These are phyloP conservation scores for Leishmania aethiopica DNA, from an alignment of 208 protist species.

Conservation along the genomic window DNA sequence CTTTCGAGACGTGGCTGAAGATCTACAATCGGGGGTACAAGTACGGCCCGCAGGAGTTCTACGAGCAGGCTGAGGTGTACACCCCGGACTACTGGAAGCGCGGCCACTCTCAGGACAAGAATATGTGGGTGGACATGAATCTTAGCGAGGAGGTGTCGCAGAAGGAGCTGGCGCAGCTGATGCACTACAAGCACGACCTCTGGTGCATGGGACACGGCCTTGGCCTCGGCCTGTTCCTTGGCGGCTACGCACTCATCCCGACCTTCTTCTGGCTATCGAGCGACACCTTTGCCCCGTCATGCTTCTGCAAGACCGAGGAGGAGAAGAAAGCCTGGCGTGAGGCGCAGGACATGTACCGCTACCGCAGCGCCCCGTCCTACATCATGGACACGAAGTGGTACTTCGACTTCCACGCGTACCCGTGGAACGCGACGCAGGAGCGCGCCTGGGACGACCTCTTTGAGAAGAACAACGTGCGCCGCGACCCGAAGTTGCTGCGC, in stretches of 20 bases:
- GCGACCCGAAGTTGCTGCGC: conserved; percentile 80
- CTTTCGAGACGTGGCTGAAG: conserved; percentile 75
- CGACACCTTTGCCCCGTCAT: conserved; percentile 85
- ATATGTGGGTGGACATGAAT: conserved; percentile 92
- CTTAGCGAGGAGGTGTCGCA: conserved; percentile 86
- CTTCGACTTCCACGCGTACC: conserved; percentile 89
- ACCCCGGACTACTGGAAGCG: conserved; percentile 89
- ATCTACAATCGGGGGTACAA: conserved; percentile 83
- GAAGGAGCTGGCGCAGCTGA: conserved; percentile 83
- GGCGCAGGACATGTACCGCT: conserved; percentile 91
- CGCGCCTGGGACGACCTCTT: conserved; percentile 91
- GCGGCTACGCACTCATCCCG: conserved; percentile 81
- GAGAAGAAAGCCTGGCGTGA: conserved; percentile 80
- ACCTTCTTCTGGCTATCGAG: conserved; percentile 87
- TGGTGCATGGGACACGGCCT: conserved; percentile 80
- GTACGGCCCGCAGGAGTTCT: conserved; percentile 73
- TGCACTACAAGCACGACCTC: conserved; percentile 85
- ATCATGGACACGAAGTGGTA: conserved; percentile 90
- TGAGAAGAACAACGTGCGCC: conserved; percentile 92
- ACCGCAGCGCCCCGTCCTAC: conserved; percentile 86
- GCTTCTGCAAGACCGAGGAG: conserved; percentile 64
- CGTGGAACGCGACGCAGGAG: conserved; percentile 76
- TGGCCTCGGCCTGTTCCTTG: conserved; percentile 52
- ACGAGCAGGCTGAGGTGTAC: conserved; percentile 82
- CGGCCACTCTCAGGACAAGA: conserved; percentile 84